Evolutionary conservation across 179 eudicot species (phyloP).

Genomic region (Camellia oleifera): DNA sequence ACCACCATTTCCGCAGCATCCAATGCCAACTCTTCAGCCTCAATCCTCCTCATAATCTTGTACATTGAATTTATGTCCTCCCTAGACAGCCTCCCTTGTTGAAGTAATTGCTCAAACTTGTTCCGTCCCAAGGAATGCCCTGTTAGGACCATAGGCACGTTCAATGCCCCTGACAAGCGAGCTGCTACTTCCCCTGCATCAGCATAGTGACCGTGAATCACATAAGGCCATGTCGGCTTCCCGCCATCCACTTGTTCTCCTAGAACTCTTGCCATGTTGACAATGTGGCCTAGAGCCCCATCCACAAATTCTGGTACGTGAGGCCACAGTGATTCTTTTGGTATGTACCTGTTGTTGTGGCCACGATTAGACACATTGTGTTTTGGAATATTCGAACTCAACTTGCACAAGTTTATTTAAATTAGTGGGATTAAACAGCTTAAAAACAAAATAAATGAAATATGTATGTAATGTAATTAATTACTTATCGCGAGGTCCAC

Average conservation of each 20-base stretch:
- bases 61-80: constrained; percentile 81
- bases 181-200: constrained; percentile 97
- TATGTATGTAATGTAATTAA: constrained; percentile 12
- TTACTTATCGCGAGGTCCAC: constrained; percentile 79
- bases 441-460: background rate
- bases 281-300: constrained; percentile 81
- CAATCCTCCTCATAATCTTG: constrained; percentile 85
- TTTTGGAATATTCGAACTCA: background rate
- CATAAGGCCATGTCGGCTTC: constrained; percentile 80
- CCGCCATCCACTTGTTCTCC: constrained; percentile 80
- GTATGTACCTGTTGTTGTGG: constrained; percentile 42
- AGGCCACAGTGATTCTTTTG: constrained; percentile 92
- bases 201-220: constrained; percentile 94
- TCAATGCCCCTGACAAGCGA: constrained; percentile 77
- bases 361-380: background rate
- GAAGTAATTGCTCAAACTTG: constrained; percentile 82
- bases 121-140: constrained; percentile 96
- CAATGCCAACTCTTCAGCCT: constrained; percentile 85
- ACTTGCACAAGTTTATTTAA: no score
- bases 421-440: background rate
- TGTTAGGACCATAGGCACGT: constrained; percentile 95
- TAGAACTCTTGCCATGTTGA: constrained; percentile 76
- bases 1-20: constrained; percentile 91
- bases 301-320: constrained; percentile 92
- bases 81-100: constrained; percentile 79